phyloP scores from a whole-genome alignment of 2,329 filamentous ascomycete genomes.

The Arachnomyces sp. region DNA sequence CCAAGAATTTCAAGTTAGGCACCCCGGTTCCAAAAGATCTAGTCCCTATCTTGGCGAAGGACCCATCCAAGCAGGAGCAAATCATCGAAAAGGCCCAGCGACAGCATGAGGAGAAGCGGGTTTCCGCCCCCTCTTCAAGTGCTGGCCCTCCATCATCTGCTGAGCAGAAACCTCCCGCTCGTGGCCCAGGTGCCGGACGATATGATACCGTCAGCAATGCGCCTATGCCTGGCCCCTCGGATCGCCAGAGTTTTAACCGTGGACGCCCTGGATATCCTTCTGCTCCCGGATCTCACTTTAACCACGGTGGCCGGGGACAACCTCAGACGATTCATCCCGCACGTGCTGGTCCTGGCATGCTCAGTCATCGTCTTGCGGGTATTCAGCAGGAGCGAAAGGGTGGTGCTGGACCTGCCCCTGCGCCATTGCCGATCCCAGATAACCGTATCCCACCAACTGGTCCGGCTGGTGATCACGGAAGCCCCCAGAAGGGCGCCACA shows the following conservation, averaged over 20 bases:
- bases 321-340: slow-evolving; percentile 36
- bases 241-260: slow-evolving; percentile 41
- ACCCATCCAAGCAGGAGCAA: slow-evolving; percentile 85
- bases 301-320: slow-evolving; percentile 29
- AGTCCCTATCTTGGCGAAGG: slow-evolving; percentile 91
- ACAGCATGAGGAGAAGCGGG: slow-evolving; percentile 54
- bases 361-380: slow-evolving; percentile 44
- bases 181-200: slow-evolving; percentile 10
- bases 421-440: slow-evolving; percentile 54
- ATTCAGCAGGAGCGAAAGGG: slow-evolving; percentile 47
- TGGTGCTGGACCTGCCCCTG: slow-evolving; percentile 35
- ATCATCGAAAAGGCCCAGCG: slow-evolving; percentile 82
- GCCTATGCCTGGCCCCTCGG: slow-evolving; percentile 26
- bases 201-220: neutral
- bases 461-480: slow-evolving; percentile 52
- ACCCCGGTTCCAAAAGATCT: slow-evolving; percentile 87
- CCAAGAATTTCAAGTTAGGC: slow-evolving; percentile 83
- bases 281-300: slow-evolving; percentile 37
- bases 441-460: slow-evolving; percentile 65
- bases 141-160: slow-evolving; percentile 27
- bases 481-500: slow-evolving; percentile 33
- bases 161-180: slow-evolving; percentile 47
- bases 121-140: slow-evolving; percentile 7
- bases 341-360: slow-evolving; percentile 36
- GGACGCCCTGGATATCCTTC: slow-evolving; percentile 39